Conservation (phyloP, 2,329 filamentous ascomycete species). For the Colletotrichum magnum region DNA sequence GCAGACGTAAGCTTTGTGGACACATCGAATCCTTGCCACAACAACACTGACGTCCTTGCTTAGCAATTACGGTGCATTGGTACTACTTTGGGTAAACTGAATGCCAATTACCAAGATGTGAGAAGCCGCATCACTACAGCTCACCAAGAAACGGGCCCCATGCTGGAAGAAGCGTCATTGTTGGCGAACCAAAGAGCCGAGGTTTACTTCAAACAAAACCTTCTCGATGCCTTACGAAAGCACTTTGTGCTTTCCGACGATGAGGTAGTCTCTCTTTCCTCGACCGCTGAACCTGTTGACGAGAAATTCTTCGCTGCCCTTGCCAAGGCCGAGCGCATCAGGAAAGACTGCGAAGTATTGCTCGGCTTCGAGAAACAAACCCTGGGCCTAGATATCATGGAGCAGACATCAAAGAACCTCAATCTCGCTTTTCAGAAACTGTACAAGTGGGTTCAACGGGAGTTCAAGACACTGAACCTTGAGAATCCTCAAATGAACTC, state of each 20-base stretch:
- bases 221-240: slow-evolving; percentile 82
- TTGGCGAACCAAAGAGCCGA: slow-evolving; percentile 81
- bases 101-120: slow-evolving; percentile 85
- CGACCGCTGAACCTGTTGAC: slow-evolving; percentile 85
- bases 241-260: slow-evolving; percentile 90
- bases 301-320: slow-evolving; percentile 87
- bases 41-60: slow-evolving; percentile 4
- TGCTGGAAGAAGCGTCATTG: slow-evolving; percentile 82
- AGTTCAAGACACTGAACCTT: slow-evolving; percentile 92
- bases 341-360: slow-evolving; percentile 88
- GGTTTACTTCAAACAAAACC: slow-evolving; percentile 82
- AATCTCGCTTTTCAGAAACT: slow-evolving; percentile 95
- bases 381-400: slow-evolving; percentile 90
- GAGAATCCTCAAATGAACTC: slow-evolving; percentile 94
- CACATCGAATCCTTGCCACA: background rate
- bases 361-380: slow-evolving; percentile 92
- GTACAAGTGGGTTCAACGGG: slow-evolving; percentile 93
- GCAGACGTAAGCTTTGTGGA: slow-evolving; percentile 77
- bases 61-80: slow-evolving; percentile 92
- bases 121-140: slow-evolving; percentile 82
- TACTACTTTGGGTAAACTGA: slow-evolving; percentile 81
- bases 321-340: slow-evolving; percentile 85
- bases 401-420: slow-evolving; percentile 87
- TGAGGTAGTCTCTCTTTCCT: slow-evolving; percentile 82
- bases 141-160: slow-evolving; percentile 79